Evolutionary conservation across 441 rosid genomes (phyloP).

Genomic region (Erysimum pusillum): DNA sequence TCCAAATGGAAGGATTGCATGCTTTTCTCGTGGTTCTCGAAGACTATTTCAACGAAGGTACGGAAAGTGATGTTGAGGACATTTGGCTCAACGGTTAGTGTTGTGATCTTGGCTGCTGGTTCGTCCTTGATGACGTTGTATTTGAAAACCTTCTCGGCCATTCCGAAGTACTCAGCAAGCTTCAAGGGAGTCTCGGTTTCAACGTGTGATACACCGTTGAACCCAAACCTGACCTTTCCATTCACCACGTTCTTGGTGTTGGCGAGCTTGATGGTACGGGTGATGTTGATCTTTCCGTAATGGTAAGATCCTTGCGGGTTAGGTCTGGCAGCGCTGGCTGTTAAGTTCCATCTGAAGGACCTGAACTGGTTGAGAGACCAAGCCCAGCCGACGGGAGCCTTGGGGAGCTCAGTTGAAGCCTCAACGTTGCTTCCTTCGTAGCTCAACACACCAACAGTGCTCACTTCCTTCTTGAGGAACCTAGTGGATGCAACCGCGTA

Average conservation of each 20-base stretch:
- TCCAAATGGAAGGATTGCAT: conserved; percentile 67
- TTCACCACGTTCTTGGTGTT: conserved; percentile 47
- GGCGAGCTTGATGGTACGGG: conserved; percentile 69
- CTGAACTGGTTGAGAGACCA: conserved; percentile 89
- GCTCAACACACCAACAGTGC: conserved; percentile 61
- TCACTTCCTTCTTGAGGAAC: conserved; percentile 54
- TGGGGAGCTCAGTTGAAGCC: conserved; percentile 56
- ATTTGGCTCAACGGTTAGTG: conserved; percentile 49
- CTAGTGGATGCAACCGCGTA: conserved; percentile 76
- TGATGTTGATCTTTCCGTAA: conserved; percentile 71
- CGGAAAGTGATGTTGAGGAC: conserved; percentile 67
- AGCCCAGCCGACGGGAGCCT: conserved; percentile 72
- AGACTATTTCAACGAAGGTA: conserved; percentile 65
- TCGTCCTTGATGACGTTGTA: conserved; percentile 59
- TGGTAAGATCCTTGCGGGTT: conserved; percentile 88
- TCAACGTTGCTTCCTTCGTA: conserved; percentile 58
- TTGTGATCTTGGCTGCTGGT: conserved; percentile 47
- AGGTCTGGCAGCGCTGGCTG: conserved; percentile 86
- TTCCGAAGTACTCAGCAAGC: conserved; percentile 70
- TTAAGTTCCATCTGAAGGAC: conserved; percentile 80
- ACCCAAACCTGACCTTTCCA: conserved; percentile 69
- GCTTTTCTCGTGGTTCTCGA: conserved; percentile 74
- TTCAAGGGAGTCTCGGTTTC: conserved; percentile 69
- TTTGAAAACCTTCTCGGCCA: conserved; percentile 67
- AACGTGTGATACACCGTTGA: conserved; percentile 72